Base-by-base conservation (phyloP, 164 flowering plant species). In the Tetracentron sinense region DNA sequence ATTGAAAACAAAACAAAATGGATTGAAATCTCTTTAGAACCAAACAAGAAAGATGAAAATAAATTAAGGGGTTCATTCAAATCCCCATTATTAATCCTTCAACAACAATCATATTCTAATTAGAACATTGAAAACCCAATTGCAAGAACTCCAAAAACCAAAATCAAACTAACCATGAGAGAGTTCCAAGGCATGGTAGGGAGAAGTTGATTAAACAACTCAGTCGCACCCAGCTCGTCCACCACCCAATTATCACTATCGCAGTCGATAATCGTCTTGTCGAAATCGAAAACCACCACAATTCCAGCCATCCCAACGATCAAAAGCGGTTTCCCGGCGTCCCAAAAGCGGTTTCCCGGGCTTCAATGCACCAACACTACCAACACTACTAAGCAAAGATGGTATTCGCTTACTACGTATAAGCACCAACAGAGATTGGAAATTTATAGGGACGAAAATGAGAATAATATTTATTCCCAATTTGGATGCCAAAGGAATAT, bases 231-330 rank as follows among this genome's bases (percentile, higher is more conserved):
- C 74, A 90, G 54, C 53, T 77, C 82, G 56, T 86, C 92, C 11
- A 86, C 73, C 19, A 88, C 88, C 90, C 90, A 90, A 56, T 84
- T 84, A 72, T 90, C 94, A 33, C 90, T 87, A 58, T 90, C 94
- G 26, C 66, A 52, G 46, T 88, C 94, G 44, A 90, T 76, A 58
- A 90, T 88, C 11, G 96, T 90, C 77, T 83, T 81, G 66, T 90
- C 96, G 47, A 90, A 90, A 33, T 90, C 94, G 60, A 88, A 90
- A 57, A 90, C 73, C 46, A 83, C 78, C 55, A 88, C 77, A 35
- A 80, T 74, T 22, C 75, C 80, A 0, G 86, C 84, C 88, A 83
- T 85, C 16, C 1, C 4, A n/a, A 52, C 12, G 25, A 65, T 20
- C 38, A 16, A 20, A 35, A 20, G 35, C 44, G 21, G 26, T 7